Evolutionary conservation across 1,139 yeast species (phyloP).

Genomic region (Scheffersomyces segobiensis): DNA sequence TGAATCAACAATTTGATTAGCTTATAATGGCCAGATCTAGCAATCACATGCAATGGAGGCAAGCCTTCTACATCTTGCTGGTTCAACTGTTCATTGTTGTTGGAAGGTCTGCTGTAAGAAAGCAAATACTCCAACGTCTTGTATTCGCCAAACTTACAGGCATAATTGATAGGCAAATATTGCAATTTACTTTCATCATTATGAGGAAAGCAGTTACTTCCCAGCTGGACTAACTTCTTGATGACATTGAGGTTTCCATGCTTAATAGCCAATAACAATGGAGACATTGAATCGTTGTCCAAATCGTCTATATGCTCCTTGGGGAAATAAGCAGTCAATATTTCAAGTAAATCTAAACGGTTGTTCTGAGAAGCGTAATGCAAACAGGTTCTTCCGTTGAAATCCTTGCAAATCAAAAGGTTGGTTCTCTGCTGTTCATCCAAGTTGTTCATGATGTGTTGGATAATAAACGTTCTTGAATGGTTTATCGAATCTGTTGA

Average conservation of each 20-base stretch:
- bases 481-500: slow-evolving; percentile 45
- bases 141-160: slow-evolving; percentile 82
- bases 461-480: slow-evolving; percentile 40
- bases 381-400: slow-evolving; percentile 78
- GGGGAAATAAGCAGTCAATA: slow-evolving; percentile 44
- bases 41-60: slow-evolving; percentile 83
- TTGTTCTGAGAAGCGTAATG: slow-evolving; percentile 85
- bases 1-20: slow-evolving; percentile 67
- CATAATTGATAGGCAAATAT: slow-evolving; percentile 84
- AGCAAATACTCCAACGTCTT: slow-evolving; percentile 65
- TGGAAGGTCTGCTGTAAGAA: slow-evolving; percentile 25
- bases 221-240: slow-evolving; percentile 40
- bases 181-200: slow-evolving; percentile 50
- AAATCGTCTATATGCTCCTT: slow-evolving; percentile 46
- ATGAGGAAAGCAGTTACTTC: slow-evolving; percentile 59
- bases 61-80: slow-evolving; percentile 86
- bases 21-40: slow-evolving; percentile 76
- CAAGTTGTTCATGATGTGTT: slow-evolving; percentile 30
- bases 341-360: slow-evolving; percentile 53
- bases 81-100: slow-evolving; percentile 29
- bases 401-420: slow-evolving; percentile 49
- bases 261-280: slow-evolving; percentile 76
- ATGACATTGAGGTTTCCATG: slow-evolving; percentile 62
- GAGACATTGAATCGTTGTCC: slow-evolving; percentile 78
- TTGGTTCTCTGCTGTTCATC: slow-evolving; percentile 18